A percentile compares a stretch with the other conserved stretches of the same genome.
Conservation (phyloP, 208 protist species). For the Trypanosoma scelopori region DNA sequence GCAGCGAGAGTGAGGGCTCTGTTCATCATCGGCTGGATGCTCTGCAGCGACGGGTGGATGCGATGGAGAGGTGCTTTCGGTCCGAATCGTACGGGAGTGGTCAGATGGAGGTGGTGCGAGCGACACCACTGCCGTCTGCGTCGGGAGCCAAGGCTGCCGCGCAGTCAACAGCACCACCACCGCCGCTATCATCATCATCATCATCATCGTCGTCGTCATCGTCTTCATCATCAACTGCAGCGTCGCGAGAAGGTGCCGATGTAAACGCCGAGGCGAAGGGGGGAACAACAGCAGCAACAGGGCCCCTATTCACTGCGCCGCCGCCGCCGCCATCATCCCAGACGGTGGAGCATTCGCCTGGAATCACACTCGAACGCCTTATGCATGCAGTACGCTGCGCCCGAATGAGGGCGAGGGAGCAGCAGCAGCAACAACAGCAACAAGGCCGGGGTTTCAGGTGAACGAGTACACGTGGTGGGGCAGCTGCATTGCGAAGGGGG, state of each 20-base stretch:
- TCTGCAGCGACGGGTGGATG: too few species aligned
- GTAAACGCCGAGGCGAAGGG: not conserved
- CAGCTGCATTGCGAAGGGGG: too few species aligned
- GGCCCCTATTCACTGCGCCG: not conserved
- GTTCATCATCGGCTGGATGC: too few species aligned
- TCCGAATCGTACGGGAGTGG: not conserved
- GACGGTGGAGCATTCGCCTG: not conserved
- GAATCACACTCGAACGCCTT: conserved; percentile 21
- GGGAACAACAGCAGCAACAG: not conserved
- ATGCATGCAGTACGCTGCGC: conserved; percentile 23
- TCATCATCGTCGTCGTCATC: not conserved
- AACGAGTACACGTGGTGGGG: too few species aligned
- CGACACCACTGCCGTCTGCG: conserved; percentile 4
- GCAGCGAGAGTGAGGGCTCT: too few species aligned
- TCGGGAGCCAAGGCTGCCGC: not conserved
- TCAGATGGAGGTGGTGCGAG: not conserved
- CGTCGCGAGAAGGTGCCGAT: not conserved
- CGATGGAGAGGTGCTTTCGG: too few species aligned
- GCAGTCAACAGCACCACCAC: conserved; percentile 1
- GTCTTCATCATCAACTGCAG: not conserved
- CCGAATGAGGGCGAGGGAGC: conserved; percentile 14
- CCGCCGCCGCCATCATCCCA: not conserved
- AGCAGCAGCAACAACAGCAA: too few species aligned
- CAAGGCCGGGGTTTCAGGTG: not conserved
- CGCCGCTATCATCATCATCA: not conserved